Conservation (phyloP, 805 yeast genomes). For the Candida succiphila region DNA sequence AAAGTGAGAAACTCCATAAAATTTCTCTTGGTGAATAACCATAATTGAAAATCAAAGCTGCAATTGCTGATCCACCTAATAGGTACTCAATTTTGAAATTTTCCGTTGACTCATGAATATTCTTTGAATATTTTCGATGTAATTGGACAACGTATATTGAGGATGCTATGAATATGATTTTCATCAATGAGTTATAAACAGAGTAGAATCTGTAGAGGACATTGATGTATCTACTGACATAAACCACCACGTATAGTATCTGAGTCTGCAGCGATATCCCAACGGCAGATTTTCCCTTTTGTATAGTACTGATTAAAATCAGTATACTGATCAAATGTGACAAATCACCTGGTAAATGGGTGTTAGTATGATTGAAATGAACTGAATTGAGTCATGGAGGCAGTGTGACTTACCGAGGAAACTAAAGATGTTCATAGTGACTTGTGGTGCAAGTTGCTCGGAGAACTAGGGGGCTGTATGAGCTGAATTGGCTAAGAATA, state of each 20-base stretch:
- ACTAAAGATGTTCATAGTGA: constrained; percentile 32
- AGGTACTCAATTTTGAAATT: constrained; percentile 70
- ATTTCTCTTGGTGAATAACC: constrained; percentile 54
- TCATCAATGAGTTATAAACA: constrained; percentile 72
- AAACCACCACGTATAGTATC: constrained; percentile 64
- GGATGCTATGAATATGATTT: constrained; percentile 67
- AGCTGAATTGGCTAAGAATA: too few species aligned
- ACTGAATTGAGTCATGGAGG: neutral
- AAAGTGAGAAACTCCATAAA: constrained; percentile 80
- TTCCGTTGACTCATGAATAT: constrained; percentile 52
- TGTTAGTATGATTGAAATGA: neutral
- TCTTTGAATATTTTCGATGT: constrained; percentile 52
- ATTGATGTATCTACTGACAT: constrained; percentile 64
- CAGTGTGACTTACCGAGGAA: constrained; percentile 12
- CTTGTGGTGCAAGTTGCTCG: too few species aligned
- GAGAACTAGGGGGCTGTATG: too few species aligned
- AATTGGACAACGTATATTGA: constrained; percentile 68
- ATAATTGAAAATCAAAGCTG: constrained; percentile 55
- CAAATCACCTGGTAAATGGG: constrained; percentile 45
- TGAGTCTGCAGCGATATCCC: constrained; percentile 92
- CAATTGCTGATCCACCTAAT: constrained; percentile 47
- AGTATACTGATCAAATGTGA: constrained; percentile 76
- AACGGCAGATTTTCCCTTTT: constrained; percentile 49
- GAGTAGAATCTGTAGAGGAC: constrained; percentile 48
- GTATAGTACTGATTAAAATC: constrained; percentile 65